Conservation (phyloP, 1,139 yeast genomes). For the Neolecta irregularis region DNA sequence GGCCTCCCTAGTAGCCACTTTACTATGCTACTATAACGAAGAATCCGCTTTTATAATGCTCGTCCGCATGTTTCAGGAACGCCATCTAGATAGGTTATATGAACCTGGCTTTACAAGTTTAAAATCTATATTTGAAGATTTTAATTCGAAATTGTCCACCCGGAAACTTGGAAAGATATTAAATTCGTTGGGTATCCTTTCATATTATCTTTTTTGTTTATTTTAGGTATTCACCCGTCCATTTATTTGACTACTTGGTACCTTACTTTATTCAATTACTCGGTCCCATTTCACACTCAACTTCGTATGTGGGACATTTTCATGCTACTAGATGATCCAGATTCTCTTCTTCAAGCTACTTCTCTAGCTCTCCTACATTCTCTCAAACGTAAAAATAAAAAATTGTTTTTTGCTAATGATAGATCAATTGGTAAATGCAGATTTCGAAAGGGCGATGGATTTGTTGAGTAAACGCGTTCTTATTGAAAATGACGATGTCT, state of each 20-base stretch:
- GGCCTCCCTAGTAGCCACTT: constrained; percentile 18
- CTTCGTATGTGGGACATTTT: constrained; percentile 18
- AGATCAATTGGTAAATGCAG: constrained; percentile 11
- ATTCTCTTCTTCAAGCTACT: constrained; percentile 9
- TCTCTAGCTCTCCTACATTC: constrained; percentile 8
- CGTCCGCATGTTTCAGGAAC: constrained; percentile 12
- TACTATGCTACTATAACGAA: constrained; percentile 18
- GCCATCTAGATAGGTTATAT: constrained; percentile 13
- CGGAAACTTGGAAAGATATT: constrained; percentile 10
- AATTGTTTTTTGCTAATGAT: no score
- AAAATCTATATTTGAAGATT: constrained; percentile 13
- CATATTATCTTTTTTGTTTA: not conserved
- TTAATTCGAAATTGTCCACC: constrained; percentile 6
- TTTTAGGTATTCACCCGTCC: constrained; percentile 15
- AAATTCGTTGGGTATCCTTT: not conserved
- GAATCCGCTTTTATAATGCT: constrained; percentile 16
- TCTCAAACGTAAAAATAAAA: no score
- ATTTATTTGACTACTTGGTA: constrained; percentile 18
- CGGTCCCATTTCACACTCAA: constrained; percentile 17
- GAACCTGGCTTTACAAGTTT: constrained; percentile 14
- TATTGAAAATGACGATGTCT: constrained; percentile 14
- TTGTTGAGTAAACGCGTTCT: constrained; percentile 13
- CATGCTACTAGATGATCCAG: constrained; percentile 10
- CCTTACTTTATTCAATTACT: constrained; percentile 16
- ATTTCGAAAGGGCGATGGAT: constrained; percentile 17